phyloP scores from a whole-genome alignment of 768 basidiomycete species.

The Mycena filopes region DNA sequence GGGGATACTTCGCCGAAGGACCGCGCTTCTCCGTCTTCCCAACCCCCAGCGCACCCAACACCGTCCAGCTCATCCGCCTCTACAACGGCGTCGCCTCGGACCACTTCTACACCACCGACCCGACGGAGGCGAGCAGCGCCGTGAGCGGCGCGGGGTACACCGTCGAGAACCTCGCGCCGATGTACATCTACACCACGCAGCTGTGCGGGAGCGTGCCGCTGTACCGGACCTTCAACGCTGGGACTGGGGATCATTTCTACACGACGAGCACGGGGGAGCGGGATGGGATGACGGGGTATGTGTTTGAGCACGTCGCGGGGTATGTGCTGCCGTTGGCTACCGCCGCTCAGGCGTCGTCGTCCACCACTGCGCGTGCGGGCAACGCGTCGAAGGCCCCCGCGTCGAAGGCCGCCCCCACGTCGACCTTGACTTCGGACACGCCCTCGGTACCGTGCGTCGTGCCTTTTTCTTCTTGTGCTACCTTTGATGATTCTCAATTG shows the following conservation, averaged over 20 bases:
- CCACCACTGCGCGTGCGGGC: too few species aligned
- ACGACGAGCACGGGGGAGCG: not conserved
- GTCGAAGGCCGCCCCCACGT: too few species aligned
- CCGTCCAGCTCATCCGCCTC: not conserved
- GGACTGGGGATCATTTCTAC: not conserved
- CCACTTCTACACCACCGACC: slow-evolving; percentile 5
- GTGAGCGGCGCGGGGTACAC: not conserved
- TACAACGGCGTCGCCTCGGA: not conserved
- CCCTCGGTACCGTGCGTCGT: too few species aligned
- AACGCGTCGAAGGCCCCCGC: too few species aligned
- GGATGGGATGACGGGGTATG: not conserved
- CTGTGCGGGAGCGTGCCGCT: slow-evolving; percentile 23
- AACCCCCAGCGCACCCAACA: not conserved
- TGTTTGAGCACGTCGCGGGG: not conserved
- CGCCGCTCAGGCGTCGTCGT: not conserved
- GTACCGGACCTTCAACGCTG: not conserved
- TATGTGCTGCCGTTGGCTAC: not conserved
- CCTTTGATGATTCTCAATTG: too few species aligned
- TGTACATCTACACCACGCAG: slow-evolving; percentile 21
- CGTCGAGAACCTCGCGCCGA: not conserved
- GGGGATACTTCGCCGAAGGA: not conserved
- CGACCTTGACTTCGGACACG: too few species aligned
- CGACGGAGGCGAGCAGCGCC: not conserved
- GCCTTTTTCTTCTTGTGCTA: too few species aligned
- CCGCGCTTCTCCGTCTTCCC: not conserved